Base-by-base conservation (phyloP, 148 eudicot species). In the Dianthus caryophyllus region DNA sequence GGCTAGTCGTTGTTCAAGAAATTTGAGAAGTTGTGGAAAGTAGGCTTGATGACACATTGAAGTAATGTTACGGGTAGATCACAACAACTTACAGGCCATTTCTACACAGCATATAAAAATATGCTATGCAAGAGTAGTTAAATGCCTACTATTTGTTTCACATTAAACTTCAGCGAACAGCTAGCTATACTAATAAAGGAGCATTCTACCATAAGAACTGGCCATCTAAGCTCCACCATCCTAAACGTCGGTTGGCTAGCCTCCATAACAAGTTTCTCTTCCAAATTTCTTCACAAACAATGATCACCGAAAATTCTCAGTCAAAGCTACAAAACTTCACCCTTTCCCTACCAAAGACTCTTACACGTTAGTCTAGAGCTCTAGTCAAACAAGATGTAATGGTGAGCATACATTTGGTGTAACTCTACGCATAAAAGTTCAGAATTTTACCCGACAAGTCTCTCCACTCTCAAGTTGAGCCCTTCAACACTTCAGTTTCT, bases 291-390 rank as follows among this genome's bases (percentile, higher is more conserved):
- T 31, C 24, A 60, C 20, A 16, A 33, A 25, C 46, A 60, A 36
- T 31, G 46, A 60, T 13, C 6, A 56, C 61, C 61, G 27, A 29
- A 56, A 14, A 59, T 24, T n/a, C 6, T 33, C 11, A 8, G 11
- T 1, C 12, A 29, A 57, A 49, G 22, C 60, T 56, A n/a, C 33
- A 13, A 0, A 57, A 14, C 61, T 21, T 15, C 29, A 5, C 20
- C 61, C 63, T 17, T n/a, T n/a, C n/a, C n/a, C n/a, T n/a, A n/a
- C n/a, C 41, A 4, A 59, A 31, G 63, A 17, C 44, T 59, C 24
- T 24, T 31, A 9, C 63, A 57, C 27, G 5, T 57, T 29, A 12
- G 10, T 16, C 20, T 11, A 60, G 46, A 18, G 17, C 18, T 36
- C 4, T 33, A 33, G 24, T 33, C 15, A 36, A 33, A 60, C 46